phyloP scores from a whole-genome alignment of 805 yeast species.

The Ogataea thermomethanolica region DNA sequence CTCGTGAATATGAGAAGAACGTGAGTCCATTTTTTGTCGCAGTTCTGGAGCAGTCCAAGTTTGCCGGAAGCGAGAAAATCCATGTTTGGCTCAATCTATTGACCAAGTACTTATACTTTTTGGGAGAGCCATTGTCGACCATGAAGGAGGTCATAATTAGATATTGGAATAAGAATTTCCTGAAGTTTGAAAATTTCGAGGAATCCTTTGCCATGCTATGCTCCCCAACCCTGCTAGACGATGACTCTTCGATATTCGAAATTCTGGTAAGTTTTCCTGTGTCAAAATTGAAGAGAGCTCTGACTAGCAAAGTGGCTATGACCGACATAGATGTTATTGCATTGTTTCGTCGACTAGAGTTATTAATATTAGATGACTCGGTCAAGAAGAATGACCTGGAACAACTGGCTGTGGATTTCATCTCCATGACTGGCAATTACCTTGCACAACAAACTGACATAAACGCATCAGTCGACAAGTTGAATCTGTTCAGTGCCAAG shows the following conservation, averaged over 20 bases:
- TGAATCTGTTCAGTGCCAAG: slow-evolving; percentile 20
- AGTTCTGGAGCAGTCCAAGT: slow-evolving; percentile 67
- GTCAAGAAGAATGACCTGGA: slow-evolving; percentile 24
- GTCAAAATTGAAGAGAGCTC: slow-evolving; percentile 21
- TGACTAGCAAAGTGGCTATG: slow-evolving; percentile 37
- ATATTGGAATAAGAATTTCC: slow-evolving; percentile 13
- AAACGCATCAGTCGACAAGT: slow-evolving; percentile 1
- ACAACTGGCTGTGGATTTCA: slow-evolving; percentile 33
- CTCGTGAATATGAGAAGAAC: slow-evolving; percentile 27
- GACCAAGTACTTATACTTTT: slow-evolving; percentile 42
- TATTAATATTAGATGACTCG: slow-evolving; percentile 28
- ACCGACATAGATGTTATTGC: slow-evolving; percentile 48
- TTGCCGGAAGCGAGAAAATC: slow-evolving; percentile 33
- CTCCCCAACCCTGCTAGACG: slow-evolving; percentile 1
- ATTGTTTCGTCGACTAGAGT: slow-evolving; percentile 37
- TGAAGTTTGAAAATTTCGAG: slow-evolving; percentile 13
- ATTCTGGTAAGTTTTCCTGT: slow-evolving; percentile 33
- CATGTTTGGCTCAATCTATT: slow-evolving; percentile 50
- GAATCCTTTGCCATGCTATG: slow-evolving; percentile 6
- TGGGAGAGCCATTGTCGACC: slow-evolving; percentile 53
- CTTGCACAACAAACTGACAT: slow-evolving; percentile 19
- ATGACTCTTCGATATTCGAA: slow-evolving; percentile 34
- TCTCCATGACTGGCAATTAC: slow-evolving; percentile 47
- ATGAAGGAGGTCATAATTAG: slow-evolving; percentile 18
- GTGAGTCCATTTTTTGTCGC: slow-evolving; percentile 58